Evolutionary conservation across 2,329 filamentous ascomycete species (phyloP).

Genomic region (Aspergillus sp.): DNA sequence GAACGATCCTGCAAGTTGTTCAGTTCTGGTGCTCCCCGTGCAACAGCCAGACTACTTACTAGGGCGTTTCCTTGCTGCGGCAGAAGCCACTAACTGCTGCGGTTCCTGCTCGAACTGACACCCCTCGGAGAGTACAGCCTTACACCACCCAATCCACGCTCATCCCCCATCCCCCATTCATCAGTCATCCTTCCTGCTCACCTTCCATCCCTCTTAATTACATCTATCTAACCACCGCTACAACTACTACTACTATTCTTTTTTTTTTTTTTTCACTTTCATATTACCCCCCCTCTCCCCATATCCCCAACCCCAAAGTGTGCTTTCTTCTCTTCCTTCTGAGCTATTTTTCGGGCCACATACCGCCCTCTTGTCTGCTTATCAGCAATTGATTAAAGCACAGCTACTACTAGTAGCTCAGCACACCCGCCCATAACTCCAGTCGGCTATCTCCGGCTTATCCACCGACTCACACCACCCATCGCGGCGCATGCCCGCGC

Average conservation of each 20-base stretch:
- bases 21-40: not conserved
- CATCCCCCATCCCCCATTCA: not conserved
- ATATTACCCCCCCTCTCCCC: not conserved
- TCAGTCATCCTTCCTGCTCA: constrained; percentile 9
- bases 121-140: constrained; percentile 5
- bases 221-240: not conserved
- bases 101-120: not conserved
- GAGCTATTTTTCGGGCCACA: constrained; percentile 10
- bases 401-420: constrained; percentile 18
- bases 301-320: not conserved
- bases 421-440: constrained; percentile 25
- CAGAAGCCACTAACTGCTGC: not conserved
- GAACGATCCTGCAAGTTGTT: too few relatives aligned
- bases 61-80: constrained; percentile 4
- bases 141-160: constrained; percentile 1
- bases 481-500: constrained; percentile 1
- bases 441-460: constrained; percentile 34
- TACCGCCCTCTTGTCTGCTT: constrained; percentile 13
- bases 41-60: not conserved
- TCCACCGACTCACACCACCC: constrained; percentile 21
- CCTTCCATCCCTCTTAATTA: not conserved
- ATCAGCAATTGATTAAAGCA: constrained; percentile 33
- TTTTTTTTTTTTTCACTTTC: not conserved
- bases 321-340: constrained; percentile 1
- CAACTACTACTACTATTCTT: not conserved